A percentile compares a stretch with the other conserved stretches of the same genome.
These are phyloP conservation scores for Daldinia decipiens DNA, from an alignment of 495 filamentous ascomycete genomes.

Conservation along the genomic window DNA sequence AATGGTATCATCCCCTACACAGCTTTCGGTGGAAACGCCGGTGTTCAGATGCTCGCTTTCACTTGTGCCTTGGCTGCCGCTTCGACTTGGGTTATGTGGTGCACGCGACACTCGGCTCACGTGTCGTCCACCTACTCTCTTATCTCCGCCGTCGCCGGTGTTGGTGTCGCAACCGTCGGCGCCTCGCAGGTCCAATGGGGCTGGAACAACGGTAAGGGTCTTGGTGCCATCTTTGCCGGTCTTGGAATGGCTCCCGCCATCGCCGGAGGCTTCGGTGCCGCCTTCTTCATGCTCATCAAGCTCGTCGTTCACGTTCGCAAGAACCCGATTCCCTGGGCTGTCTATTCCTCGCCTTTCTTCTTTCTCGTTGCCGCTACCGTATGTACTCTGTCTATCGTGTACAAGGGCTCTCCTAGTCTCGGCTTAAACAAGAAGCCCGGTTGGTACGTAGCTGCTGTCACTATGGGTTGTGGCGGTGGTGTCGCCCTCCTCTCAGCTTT, in stretches of 20 bases:
- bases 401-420: conserved; percentile 70
- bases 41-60: conserved; percentile 70
- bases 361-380: conserved; percentile 68
- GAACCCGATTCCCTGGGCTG: conserved; percentile 66
- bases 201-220: conserved; percentile 68
- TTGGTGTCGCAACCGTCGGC: conserved; percentile 69
- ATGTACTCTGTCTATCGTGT: conserved; percentile 70
- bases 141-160: conserved; percentile 69
- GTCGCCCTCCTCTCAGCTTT: conserved; percentile 61
- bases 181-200: conserved; percentile 68
- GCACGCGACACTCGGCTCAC: conserved; percentile 67
- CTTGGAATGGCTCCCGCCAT: conserved; percentile 70
- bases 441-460: conserved; percentile 66
- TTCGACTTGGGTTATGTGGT: conserved; percentile 65
- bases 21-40: conserved; percentile 62
- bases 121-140: conserved; percentile 74
- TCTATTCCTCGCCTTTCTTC: conserved; percentile 68
- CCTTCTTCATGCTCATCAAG: conserved; percentile 71
- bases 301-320: conserved; percentile 65
- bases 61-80: conserved; percentile 66
- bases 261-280: conserved; percentile 64
- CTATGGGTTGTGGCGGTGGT: conserved; percentile 63
- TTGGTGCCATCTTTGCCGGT: conserved; percentile 70
- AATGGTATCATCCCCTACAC: conserved; percentile 65
- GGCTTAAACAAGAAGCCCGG: conserved; percentile 64